Percentiles rank a stretch among this genome's conserved stretches.
These are phyloP conservation scores for Gynochthodes officinalis DNA, from an alignment of 257 asterid species.

Conservation along the genomic window DNA sequence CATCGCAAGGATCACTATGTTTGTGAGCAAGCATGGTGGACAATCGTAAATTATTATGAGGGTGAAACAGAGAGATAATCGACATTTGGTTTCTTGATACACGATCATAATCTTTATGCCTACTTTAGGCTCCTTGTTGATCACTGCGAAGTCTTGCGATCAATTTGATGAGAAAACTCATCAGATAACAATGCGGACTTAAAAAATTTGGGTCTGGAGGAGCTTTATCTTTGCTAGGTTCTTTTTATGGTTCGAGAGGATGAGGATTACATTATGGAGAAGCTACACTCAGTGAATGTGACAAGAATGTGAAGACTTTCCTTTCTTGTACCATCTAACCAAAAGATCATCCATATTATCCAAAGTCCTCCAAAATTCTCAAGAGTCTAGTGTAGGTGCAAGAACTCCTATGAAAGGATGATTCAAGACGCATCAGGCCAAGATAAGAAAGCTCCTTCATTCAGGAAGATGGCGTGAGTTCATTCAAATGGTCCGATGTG, in stretches of 20 bases:
- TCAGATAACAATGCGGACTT: conserved; percentile 29
- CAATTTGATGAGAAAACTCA: conserved; percentile 44
- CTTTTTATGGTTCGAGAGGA: conserved; percentile 85
- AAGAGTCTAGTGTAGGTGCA: conserved; percentile 58
- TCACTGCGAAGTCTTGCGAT: conserved; percentile 56
- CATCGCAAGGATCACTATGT: conserved; percentile 78
- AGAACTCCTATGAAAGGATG: conserved; percentile 38
- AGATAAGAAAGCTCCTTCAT: conserved; percentile 30
- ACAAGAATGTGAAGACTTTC: conserved; percentile 48
- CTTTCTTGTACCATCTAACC: conserved; percentile 73
- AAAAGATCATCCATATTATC: conserved; percentile 71
- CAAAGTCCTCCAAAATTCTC: conserved; percentile 57
- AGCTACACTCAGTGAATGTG: too few relatives aligned
- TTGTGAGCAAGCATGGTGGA: conserved; percentile 85
- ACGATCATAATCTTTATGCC: conserved; percentile 73
- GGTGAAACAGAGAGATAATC: conserved; percentile 89
- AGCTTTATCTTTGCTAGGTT: conserved; percentile 85
- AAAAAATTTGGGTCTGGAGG: conserved; percentile 39
- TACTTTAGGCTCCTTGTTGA: conserved; percentile 81
- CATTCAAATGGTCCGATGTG: conserved; percentile 32
- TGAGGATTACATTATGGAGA: conserved; percentile 47
- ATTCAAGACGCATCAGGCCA: conserved; percentile 27
- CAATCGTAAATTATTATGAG: conserved; percentile 85
- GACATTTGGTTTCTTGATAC: conserved; percentile 87
- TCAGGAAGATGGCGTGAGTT: conserved; percentile 30